Evolutionary conservation across 441 rosid species (phyloP).

Genomic region (Croton setiger): DNA sequence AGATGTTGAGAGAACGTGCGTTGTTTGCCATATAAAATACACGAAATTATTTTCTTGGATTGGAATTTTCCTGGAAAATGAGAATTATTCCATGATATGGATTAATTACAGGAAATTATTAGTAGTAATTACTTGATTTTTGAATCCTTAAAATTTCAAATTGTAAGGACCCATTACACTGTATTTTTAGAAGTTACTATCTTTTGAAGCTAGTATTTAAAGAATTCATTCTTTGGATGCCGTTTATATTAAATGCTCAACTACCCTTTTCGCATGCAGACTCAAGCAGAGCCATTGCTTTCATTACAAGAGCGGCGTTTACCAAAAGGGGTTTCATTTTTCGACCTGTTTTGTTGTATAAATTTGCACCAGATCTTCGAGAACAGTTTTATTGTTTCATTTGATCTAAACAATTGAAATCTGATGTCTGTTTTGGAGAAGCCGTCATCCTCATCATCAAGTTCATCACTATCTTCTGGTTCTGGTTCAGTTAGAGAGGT

Average conservation of each 20-base stretch:
- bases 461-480: slow-evolving; percentile 21
- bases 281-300: slow-evolving; percentile 21
- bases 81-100: not conserved
- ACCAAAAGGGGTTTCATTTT: slow-evolving; percentile 16
- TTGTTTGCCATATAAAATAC: slow-evolving; percentile 15
- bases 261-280: slow-evolving; percentile 38
- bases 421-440: slow-evolving; percentile 45
- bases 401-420: slow-evolving; percentile 18
- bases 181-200: slow-evolving; percentile 19
- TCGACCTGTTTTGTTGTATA: slow-evolving; percentile 23
- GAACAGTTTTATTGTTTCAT: not conserved
- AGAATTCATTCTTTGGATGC: slow-evolving; percentile 21
- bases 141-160: not conserved
- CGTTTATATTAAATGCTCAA: slow-evolving; percentile 35
- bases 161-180: slow-evolving; percentile 5
- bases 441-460: slow-evolving; percentile 24
- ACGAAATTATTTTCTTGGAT: slow-evolving; percentile 25
- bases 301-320: slow-evolving; percentile 20
- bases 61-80: slow-evolving; percentile 10
- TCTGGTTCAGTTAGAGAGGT: slow-evolving; percentile 38
- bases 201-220: not conserved
- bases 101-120: slow-evolving; percentile 4
- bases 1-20: slow-evolving; percentile 18
- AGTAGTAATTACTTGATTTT: slow-evolving; percentile 2
- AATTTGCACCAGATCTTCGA: slow-evolving; percentile 24